Evolutionary conservation across 139 green algal genomes (phyloP).

Genomic region (Chlorella vulgaris): DNA sequence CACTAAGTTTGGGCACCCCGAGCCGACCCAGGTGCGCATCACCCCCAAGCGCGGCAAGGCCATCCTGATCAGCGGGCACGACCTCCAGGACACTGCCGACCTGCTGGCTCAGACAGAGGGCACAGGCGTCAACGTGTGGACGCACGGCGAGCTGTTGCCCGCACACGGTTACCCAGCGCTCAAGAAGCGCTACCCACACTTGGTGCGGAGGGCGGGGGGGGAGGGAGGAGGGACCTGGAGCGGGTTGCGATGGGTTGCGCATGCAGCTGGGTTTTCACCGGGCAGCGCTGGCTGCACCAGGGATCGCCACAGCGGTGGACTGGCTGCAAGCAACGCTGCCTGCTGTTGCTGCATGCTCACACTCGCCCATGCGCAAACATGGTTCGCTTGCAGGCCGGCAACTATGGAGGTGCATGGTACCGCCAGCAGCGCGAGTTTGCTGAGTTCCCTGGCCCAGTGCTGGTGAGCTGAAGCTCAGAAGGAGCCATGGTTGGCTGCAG

Average conservation of each 20-base stretch:
- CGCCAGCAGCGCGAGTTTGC: constrained; percentile 71
- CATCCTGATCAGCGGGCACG: constrained; percentile 78
- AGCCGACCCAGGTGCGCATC: constrained; percentile 62
- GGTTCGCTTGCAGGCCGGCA: constrained; percentile 56
- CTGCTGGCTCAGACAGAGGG: constrained; percentile 72
- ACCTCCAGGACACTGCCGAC: constrained; percentile 75
- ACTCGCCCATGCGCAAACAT: constrained; percentile 19
- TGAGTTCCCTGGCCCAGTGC: constrained; percentile 17
- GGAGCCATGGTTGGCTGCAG: too few species aligned
- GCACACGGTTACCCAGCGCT: constrained; percentile 76
- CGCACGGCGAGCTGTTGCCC: constrained; percentile 81
- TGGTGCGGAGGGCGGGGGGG: neutral
- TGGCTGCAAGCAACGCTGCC: too few species aligned
- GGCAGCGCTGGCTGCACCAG: too few species aligned
- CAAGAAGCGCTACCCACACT: constrained; percentile 31
- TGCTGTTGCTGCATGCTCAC: neutral
- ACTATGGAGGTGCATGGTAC: constrained; percentile 74
- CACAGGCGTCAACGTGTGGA: constrained; percentile 76
- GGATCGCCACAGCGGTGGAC: neutral
- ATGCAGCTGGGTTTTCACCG: neutral
- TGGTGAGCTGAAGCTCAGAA: neutral
- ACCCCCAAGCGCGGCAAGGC: constrained; percentile 65
- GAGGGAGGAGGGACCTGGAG: neutral
- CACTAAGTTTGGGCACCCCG: constrained; percentile 61
- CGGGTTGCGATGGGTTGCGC: neutral